A percentile compares a stretch with the other conserved stretches of the same genome.
Conservation (phyloP, 495 filamentous ascomycete genomes). For the Peziza echinospora region DNA sequence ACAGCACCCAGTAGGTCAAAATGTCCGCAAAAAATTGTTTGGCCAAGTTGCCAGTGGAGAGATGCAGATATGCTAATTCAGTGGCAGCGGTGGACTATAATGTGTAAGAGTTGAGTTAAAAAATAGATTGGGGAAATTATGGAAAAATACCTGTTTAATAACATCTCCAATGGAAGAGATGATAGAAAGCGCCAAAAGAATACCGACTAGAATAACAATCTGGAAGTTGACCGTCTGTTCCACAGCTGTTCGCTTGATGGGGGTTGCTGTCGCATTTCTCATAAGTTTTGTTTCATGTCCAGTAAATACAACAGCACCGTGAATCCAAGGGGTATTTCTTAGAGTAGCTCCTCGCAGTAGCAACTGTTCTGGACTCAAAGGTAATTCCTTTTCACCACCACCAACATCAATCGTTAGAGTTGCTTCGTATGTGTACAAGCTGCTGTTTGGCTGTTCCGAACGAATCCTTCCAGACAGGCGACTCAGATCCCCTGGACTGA, state of each 20-base stretch:
- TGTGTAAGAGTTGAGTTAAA: not conserved
- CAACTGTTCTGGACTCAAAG: conserved; percentile 61
- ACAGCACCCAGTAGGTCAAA: conserved; percentile 97
- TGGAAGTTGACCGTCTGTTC: conserved; percentile 83
- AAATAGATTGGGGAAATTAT: not conserved
- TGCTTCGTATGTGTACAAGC: conserved; percentile 94
- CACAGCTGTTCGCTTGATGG: conserved; percentile 92
- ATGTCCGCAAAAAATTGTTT: conserved; percentile 84
- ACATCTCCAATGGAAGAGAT: conserved; percentile 84
- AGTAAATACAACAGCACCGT: conserved; percentile 91
- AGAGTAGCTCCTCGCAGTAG: conserved; percentile 84
- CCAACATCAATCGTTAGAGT: conserved; percentile 82
- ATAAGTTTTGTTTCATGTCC: conserved; percentile 98
- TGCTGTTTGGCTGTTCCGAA: conserved; percentile 97
- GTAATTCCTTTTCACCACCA: conserved; percentile 85
- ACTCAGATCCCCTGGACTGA: conserved; percentile 70
- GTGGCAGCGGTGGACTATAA: conserved; percentile 15
- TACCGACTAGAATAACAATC: conserved; percentile 68
- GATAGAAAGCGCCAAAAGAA: conserved; percentile 65
- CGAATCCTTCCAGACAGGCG: conserved; percentile 66
- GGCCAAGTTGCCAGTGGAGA: conserved; percentile 37
- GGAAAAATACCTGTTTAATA: conserved; percentile 26
- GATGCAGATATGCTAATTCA: conserved; percentile 39
- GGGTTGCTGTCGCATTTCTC: conserved; percentile 92
- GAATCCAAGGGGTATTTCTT: conserved; percentile 93